Evolutionary conservation across 371 early-diverging fungal species (phyloP), one percentile per base, ranked within the genome.

Genomic region (Mortierella sp.): DNA sequence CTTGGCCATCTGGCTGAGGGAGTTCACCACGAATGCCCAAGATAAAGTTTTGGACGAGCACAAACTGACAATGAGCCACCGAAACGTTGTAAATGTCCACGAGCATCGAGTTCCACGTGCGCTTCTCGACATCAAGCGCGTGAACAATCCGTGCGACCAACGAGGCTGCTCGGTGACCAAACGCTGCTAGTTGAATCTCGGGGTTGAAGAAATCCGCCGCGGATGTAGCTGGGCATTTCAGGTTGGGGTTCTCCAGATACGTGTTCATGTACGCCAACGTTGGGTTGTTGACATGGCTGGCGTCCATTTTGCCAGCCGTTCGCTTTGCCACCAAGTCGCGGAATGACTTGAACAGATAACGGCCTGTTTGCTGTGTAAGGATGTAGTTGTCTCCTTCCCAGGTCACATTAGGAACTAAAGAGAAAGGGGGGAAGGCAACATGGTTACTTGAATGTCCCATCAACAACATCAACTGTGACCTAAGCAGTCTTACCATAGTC

Each of bases 311-410:
- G 66, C 85, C 86, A 43, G 85, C 82, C 40, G 49, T 50, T 14
- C 77, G 77, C 59, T 76, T 76, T 48, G 77, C 64, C 5, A 76
- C 77, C 57, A 76, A 27, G 3, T 76, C 77, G 24, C 77, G 69
- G 70, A 65, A 76, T n/a, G 69, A 64, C 67, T 89, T 90, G 62
- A 91, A 71, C 50, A 94, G 79, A 68, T 90, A 92, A 8, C 91
- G 89, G 17, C 88, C 79, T 0, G 90, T 89, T 81, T 94, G 95
- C 67, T 92, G 93, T 17, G 92, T 88, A 64, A 94, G 73, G 21
- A 94, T 79, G 60, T 88, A 92, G 79, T 94, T 94, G 66, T 94
- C 94, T 29, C 94, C 94, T 72, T 94, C 94, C 91, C 91, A 91
- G 37, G 92, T 93, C 29, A 86, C 90, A 60, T 90, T 90, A 4